These are phyloP conservation scores for Termitomyces sp. DNA, from an alignment of 768 basidiomycete genomes.

Conservation along the genomic window DNA sequence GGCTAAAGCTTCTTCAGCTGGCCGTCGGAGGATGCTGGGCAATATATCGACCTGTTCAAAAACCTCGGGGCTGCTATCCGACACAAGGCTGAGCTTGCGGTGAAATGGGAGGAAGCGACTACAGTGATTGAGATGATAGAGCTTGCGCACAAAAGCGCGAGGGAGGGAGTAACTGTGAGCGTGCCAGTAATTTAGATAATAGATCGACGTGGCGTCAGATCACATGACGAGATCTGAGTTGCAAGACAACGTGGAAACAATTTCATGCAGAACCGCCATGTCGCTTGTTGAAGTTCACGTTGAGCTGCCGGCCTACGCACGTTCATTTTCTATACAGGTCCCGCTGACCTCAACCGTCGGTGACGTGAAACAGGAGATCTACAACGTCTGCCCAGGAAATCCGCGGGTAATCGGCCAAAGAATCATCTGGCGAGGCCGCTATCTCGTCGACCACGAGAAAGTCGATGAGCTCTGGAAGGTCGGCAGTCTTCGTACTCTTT, in stretches of 20 bases:
- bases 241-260: constrained; percentile 16
- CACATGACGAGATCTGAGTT: constrained; percentile 5
- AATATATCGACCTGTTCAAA: constrained; percentile 56
- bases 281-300: constrained; percentile 50
- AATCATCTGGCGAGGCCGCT: constrained; percentile 70
- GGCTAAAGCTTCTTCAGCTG: constrained; percentile 35
- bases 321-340: constrained; percentile 56
- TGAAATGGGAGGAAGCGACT: constrained; percentile 73
- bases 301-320: constrained; percentile 71
- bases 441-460: constrained; percentile 57
- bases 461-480: constrained; percentile 71
- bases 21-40: constrained; percentile 54
- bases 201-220: constrained; percentile 1
- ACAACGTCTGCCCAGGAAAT: constrained; percentile 49
- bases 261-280: constrained; percentile 22
- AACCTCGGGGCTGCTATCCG: constrained; percentile 63
- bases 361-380: constrained; percentile 67
- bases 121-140: constrained; percentile 75
- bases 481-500: constrained; percentile 15
- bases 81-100: constrained; percentile 41
- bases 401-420: constrained; percentile 69
- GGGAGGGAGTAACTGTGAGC: constrained; percentile 41
- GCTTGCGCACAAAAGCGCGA: constrained; percentile 60
- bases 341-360: constrained; percentile 41
- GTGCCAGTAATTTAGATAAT: constrained; percentile 16